phyloP scores from a whole-genome alignment of 371 early-diverging fungal genomes.

The Mortierella sp. region DNA sequence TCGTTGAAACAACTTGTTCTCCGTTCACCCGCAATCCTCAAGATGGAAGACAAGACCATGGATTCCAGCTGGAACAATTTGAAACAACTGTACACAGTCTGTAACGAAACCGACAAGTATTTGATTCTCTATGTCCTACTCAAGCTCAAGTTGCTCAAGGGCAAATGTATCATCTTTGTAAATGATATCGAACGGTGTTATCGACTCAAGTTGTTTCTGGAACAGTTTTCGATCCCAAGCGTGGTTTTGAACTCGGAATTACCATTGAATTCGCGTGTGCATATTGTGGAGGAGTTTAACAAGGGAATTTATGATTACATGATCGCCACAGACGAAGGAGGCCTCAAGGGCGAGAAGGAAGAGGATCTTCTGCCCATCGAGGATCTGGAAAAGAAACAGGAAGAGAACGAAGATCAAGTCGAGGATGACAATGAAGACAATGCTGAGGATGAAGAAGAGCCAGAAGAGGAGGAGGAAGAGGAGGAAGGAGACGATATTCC shows the following conservation, averaged over 20 bases:
- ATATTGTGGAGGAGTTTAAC: slow-evolving; percentile 97
- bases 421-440: slow-evolving; percentile 34
- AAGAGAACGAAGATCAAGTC: slow-evolving; percentile 30
- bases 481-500: slow-evolving; percentile 39
- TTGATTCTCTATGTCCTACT: slow-evolving; percentile 89
- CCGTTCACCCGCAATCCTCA: slow-evolving; percentile 84
- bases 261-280: slow-evolving; percentile 86
- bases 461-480: slow-evolving; percentile 35
- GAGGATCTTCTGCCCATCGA: slow-evolving; percentile 51
- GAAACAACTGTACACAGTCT: slow-evolving; percentile 56
- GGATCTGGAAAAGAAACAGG: slow-evolving; percentile 43
- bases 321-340: slow-evolving; percentile 94
- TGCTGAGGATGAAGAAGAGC: slow-evolving; percentile 29
- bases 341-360: slow-evolving; percentile 77
- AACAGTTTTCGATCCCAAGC: slow-evolving; percentile 92
- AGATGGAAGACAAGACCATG: slow-evolving; percentile 79
- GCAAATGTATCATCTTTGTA: slow-evolving; percentile 94
- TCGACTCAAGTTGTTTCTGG: slow-evolving; percentile 91
- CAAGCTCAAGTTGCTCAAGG: slow-evolving; percentile 88
- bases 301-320: slow-evolving; percentile 96
- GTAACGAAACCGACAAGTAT: slow-evolving; percentile 89
- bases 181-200: slow-evolving; percentile 94
- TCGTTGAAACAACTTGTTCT: slow-evolving; percentile 84
- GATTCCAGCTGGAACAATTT: slow-evolving; percentile 64
- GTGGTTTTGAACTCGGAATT: slow-evolving; percentile 95